A percentile compares a stretch with the other conserved stretches of the same genome.
Conservation (phyloP, 768 basidiomycete species). For the Agrocybe chaxingu region DNA sequence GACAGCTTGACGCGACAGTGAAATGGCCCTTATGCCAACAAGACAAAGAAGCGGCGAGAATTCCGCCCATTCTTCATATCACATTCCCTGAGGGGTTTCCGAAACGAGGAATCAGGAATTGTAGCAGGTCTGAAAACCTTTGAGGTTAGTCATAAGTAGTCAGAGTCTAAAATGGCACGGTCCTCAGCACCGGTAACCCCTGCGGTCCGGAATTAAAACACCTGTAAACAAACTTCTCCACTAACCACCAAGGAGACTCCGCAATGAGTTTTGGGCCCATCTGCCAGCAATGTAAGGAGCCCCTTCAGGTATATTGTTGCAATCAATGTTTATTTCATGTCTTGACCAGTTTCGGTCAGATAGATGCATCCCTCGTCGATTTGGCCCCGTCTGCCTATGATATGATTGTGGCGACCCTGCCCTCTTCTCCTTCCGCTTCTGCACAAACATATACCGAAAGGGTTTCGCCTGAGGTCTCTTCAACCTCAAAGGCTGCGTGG, state of each 20-base stretch:
- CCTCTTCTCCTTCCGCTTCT: slow-evolving; percentile 44
- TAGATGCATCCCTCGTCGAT: slow-evolving; percentile 90
- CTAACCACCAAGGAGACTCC: not conserved
- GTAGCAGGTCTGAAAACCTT: too few relatives aligned
- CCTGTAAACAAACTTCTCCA: not conserved
- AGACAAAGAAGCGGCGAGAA: too few relatives aligned
- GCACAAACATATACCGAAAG: slow-evolving; percentile 25
- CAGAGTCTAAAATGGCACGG: not conserved
- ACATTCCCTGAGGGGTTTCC: too few relatives aligned
- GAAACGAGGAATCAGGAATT: too few relatives aligned
- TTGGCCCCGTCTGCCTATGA: slow-evolving; percentile 86
- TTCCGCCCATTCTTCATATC: too few relatives aligned
- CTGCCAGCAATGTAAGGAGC: slow-evolving; percentile 91
- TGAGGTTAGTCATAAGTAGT: not conserved
- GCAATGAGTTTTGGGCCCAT: slow-evolving; percentile 46
- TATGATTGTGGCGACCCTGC: slow-evolving; percentile 70
- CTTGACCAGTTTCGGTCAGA: slow-evolving; percentile 34
- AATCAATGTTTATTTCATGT: slow-evolving; percentile 5
- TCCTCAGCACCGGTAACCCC: too few relatives aligned
- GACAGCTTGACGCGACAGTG: too few relatives aligned
- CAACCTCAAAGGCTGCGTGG: slow-evolving; percentile 61
- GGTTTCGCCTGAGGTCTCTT: slow-evolving; percentile 43
- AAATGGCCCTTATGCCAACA: too few relatives aligned
- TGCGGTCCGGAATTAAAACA: not conserved
- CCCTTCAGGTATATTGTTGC: slow-evolving; percentile 59